Percentiles rank a stretch among this genome's conserved stretches.
These are phyloP conservation scores for Geotrichum klebahnii DNA, from an alignment of 1,139 yeast genomes.

Conservation along the genomic window DNA sequence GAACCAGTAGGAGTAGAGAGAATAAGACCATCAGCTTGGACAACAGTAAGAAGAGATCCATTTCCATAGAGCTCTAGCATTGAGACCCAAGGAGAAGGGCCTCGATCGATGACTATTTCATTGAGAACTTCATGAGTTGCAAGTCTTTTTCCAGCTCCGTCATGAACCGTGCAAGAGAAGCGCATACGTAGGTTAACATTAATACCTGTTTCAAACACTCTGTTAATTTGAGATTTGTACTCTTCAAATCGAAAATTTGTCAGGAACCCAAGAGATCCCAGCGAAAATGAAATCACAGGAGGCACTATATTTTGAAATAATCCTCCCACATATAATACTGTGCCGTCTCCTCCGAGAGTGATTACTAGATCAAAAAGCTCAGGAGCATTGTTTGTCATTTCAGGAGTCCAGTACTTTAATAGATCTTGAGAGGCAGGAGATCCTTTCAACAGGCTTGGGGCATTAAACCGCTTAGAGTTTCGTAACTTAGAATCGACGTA, in stretches of 20 bases:
- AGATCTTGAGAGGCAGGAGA: conserved; percentile 40
- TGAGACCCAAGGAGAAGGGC: conserved; percentile 84
- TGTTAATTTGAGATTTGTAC: conserved; percentile 53
- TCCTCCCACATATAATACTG: conserved; percentile 75
- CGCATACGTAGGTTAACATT: conserved; percentile 78
- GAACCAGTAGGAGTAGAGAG: conserved; percentile 91
- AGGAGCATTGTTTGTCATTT: conserved; percentile 52
- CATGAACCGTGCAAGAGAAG: conserved; percentile 57
- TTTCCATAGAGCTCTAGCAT: conserved; percentile 81
- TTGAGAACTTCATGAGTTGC: conserved; percentile 78
- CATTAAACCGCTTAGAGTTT: conserved; percentile 59
- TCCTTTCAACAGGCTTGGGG: conserved; percentile 32
- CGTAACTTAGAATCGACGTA: conserved; percentile 68
- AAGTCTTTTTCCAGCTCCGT: conserved; percentile 49
- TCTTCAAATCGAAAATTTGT: conserved; percentile 74
- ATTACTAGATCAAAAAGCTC: conserved; percentile 69
- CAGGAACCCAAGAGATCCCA: conserved; percentile 78
- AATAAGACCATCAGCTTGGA: conserved; percentile 86
- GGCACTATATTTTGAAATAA: conserved; percentile 79
- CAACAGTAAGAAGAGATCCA: conserved; percentile 71
- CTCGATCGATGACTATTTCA: conserved; percentile 80
- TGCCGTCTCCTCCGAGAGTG: conserved; percentile 88
- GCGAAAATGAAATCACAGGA: conserved; percentile 76
- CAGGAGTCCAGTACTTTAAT: conserved; percentile 57
- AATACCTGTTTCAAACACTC: conserved; percentile 63